These are phyloP conservation scores for Porodaedalea pini DNA, from an alignment of 1,284 basidiomycete species.

Conservation along the genomic window DNA sequence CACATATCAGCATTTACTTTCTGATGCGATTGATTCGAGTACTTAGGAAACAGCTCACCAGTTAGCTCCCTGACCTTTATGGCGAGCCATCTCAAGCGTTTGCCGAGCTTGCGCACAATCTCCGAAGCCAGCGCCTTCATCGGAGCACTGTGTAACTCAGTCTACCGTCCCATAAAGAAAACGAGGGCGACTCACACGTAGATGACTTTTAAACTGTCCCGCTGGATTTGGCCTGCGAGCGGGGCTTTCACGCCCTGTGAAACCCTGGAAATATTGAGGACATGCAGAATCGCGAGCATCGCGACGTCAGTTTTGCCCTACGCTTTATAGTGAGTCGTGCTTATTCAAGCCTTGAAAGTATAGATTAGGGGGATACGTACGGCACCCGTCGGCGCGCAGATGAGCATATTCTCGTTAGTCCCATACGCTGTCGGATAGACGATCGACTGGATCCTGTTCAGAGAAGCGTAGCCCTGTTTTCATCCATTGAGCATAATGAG, in stretches of 20 bases:
- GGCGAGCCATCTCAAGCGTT: constrained; percentile 86
- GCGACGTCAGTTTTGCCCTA: constrained; percentile 99
- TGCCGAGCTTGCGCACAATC: constrained; percentile 90
- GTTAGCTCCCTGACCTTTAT: constrained; percentile 92
- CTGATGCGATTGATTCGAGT: neutral
- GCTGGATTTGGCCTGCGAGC: constrained; percentile 56
- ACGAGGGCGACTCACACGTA: constrained; percentile 69
- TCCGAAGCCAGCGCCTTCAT: constrained; percentile 99
- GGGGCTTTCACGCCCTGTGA: constrained; percentile 32
- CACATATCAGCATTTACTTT: constrained; percentile 9
- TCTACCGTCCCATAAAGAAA: neutral
- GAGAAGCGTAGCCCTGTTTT: constrained; percentile 74
- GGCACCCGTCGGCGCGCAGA: constrained; percentile 61
- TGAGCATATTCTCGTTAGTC: constrained; percentile 94
- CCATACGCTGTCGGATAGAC: constrained; percentile 92
- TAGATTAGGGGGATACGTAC: constrained; percentile 1
- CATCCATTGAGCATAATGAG: neutral
- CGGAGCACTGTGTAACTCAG: constrained; percentile 62
- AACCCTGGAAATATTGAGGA: constrained; percentile 71
- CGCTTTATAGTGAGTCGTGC: no score
- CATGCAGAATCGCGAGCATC: constrained; percentile 89
- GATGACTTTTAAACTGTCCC: constrained; percentile 89
- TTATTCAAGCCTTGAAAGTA: neutral
- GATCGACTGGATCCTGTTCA: constrained; percentile 96
- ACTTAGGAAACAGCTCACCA: constrained; percentile 39